Base-by-base conservation (phyloP, 2,329 filamentous ascomycete species). In the Aspergillus ochraceoroseus region DNA sequence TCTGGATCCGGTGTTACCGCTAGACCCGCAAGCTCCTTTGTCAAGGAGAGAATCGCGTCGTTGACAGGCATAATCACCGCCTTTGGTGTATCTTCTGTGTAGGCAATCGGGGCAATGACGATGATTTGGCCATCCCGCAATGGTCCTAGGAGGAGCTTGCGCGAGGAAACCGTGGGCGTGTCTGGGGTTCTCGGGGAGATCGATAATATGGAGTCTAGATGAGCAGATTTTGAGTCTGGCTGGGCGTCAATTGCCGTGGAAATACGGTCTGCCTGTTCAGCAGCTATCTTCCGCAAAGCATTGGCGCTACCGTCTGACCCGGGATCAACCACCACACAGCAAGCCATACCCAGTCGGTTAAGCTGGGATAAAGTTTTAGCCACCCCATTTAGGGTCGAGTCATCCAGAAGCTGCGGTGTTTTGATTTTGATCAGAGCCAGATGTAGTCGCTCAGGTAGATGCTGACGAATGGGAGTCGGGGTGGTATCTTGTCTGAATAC, bases 351-450 rank as follows among this genome's bases (percentile, higher is more conserved):
- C 9, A 98, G 75, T 37, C 83, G 80, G 26, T 81, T 79, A 34
- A 98, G 78, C 61, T 95, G 90, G 19, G 82, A 82, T 27, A 98
- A 67, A 0, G 92, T 96, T 59, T 83, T 80, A 4, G 83, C 87
- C 43, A 96, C 79, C 1, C 87, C 89, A 31, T 75, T 66, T 7
- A 96, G 61, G 0, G 79, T 85, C 2, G 70, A 66, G 44, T 88
- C 76, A 53, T 85, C 75, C 32, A 94, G 74, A 1, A 72, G 65
- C 53, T 94, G 82, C 0, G 87, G 83, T 29, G 77, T 76, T 38
- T 84, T 79, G 39, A 98, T 73, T 65, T 94, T 95, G 50, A 95
- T 81, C 41, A 98, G 70, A 11, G 92, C 89, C 43, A 95, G 73
- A 62, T 95, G 86, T 12, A 85, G 63, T 22, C 68, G 71, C 48